These are phyloP conservation scores for Rhodomyrtus psidioides DNA, from an alignment of 441 rosid genomes.

Conservation along the genomic window DNA sequence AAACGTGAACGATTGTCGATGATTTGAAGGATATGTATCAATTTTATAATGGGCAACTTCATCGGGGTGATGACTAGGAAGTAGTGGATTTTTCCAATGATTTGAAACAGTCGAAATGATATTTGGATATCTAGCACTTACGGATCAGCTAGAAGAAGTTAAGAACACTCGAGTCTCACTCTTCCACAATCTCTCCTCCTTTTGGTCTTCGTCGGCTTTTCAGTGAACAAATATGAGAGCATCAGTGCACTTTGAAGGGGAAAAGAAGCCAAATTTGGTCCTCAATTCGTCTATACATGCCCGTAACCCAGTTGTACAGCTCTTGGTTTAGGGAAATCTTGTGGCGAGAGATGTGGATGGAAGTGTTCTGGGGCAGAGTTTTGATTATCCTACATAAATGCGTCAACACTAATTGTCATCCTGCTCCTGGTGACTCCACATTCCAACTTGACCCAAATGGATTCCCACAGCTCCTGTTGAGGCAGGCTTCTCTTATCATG, in stretches of 20 bases:
- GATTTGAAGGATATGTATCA: too few relatives aligned
- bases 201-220: too few relatives aligned
- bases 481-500: not conserved
- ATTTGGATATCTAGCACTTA: not conserved
- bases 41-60: too few relatives aligned
- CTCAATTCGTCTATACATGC: not conserved
- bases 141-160: too few relatives aligned
- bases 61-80: too few relatives aligned
- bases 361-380: not conserved
- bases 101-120: too few relatives aligned
- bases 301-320: not conserved
- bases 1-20: too few relatives aligned
- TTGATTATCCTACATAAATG: not conserved
- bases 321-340: too few relatives aligned
- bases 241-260: not conserved
- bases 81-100: too few relatives aligned
- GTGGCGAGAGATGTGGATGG: not conserved
- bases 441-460: conserved; percentile 8
- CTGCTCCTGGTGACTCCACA: not conserved
- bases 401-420: not conserved
- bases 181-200: too few relatives aligned
- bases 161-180: too few relatives aligned
- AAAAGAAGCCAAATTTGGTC: not conserved
- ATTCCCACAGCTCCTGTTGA: conserved; percentile 4
- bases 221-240: not conserved